Conservation (phyloP, 805 yeast species). For the Yarrowia keelungensis region DNA sequence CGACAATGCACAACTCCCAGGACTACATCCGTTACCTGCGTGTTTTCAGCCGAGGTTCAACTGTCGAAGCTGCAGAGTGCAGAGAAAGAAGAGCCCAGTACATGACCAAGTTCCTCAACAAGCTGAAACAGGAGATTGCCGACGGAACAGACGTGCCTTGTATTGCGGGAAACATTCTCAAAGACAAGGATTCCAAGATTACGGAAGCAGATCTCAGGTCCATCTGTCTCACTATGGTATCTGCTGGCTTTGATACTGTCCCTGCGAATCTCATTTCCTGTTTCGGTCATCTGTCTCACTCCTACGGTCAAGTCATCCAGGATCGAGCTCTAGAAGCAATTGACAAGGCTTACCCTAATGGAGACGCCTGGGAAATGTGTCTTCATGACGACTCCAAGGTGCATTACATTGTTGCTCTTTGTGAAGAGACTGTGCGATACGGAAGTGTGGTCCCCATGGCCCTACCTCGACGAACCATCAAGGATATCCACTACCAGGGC, state of each 20-base stretch:
- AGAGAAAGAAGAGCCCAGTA: conserved; percentile 50
- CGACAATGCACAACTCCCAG: conserved; percentile 52
- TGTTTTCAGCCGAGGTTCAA: conserved; percentile 48
- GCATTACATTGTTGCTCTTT: conserved; percentile 61
- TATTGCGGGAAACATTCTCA: conserved; percentile 52
- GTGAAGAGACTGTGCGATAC: conserved; percentile 66
- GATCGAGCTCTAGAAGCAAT: conserved; percentile 55
- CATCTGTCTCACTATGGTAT: conserved; percentile 74
- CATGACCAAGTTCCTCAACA: conserved; percentile 47
- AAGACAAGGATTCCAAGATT: conserved; percentile 45
- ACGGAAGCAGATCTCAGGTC: conserved; percentile 59
- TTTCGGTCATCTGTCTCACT: conserved; percentile 62
- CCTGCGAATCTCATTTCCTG: conserved; percentile 68
- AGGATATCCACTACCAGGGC: conserved; percentile 54
- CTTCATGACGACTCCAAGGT: conserved; percentile 50
- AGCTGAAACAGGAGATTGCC: conserved; percentile 45
- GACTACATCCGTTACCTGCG: conserved; percentile 52
- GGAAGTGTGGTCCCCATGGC: conserved; percentile 73
- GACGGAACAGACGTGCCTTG: conserved; percentile 48
- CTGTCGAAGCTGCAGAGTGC: conserved; percentile 45
- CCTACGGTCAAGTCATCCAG: conserved; percentile 54
- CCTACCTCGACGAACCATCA: conserved; percentile 68
- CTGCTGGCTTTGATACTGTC: conserved; percentile 79
- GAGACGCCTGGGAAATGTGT: conserved; percentile 46
- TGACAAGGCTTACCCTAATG: conserved; percentile 47